phyloP scores from a whole-genome alignment of 2,329 filamentous ascomycete genomes.

The Orbilia javanica region DNA sequence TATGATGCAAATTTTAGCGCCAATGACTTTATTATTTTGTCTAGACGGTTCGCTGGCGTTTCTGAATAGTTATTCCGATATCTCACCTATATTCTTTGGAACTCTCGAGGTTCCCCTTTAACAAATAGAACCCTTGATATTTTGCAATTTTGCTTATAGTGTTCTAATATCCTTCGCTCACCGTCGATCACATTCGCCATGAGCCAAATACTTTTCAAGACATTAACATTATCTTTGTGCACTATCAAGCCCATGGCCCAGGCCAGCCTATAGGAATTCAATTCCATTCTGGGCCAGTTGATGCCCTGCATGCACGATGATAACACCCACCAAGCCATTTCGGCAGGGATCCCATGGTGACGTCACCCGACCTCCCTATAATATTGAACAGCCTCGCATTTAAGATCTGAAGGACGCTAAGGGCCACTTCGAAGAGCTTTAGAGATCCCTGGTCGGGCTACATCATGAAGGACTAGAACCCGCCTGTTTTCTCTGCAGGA shows the following conservation, averaged over 20 bases:
- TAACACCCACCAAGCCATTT: slow-evolving; percentile 53
- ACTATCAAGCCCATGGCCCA: too few relatives aligned
- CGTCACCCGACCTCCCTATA: slow-evolving; percentile 48
- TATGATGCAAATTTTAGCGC: slow-evolving; percentile 46
- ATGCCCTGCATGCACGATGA: slow-evolving; percentile 58
- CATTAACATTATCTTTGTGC: slow-evolving; percentile 7
- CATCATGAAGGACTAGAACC: slow-evolving; percentile 44
- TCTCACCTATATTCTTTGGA: not conserved
- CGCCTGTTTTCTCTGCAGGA: slow-evolving; percentile 16
- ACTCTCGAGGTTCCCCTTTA: not conserved
- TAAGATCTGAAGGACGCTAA: slow-evolving; percentile 1
- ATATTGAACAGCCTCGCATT: slow-evolving; percentile 53
- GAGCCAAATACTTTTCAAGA: slow-evolving; percentile 28
- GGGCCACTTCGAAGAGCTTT: slow-evolving; percentile 32
- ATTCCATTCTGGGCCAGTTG: slow-evolving; percentile 31
- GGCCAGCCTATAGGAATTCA: slow-evolving; percentile 35
- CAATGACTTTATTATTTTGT: not conserved
- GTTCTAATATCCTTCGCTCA: slow-evolving; percentile 13
- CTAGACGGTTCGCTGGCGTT: slow-evolving; percentile 16
- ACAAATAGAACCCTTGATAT: slow-evolving; percentile 1
- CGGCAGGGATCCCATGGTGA: slow-evolving; percentile 56
- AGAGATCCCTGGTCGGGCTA: slow-evolving; percentile 46
- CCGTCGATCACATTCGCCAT: slow-evolving; percentile 42
- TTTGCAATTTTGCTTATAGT: too few relatives aligned
- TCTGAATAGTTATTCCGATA: slow-evolving; percentile 23